phyloP scores from a whole-genome alignment of 768 basidiomycete genomes.

The Pholiota molesta region DNA sequence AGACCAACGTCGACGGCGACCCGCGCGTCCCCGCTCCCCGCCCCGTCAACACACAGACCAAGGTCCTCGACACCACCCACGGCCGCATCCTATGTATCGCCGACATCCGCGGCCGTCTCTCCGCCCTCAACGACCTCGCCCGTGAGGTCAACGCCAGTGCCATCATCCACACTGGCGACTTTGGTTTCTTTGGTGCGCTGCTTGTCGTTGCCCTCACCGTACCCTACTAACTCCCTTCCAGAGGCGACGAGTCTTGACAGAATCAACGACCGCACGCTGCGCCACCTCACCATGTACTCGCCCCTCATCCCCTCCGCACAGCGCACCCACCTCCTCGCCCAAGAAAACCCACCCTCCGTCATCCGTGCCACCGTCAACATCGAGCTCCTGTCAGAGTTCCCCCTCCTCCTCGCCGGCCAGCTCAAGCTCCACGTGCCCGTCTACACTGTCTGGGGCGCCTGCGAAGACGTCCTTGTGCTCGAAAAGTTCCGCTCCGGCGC shows the following conservation, averaged over 20 bases:
- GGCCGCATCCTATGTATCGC: conserved; percentile 94
- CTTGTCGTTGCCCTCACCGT: conserved; percentile 9
- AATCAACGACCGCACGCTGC: conserved; percentile 94
- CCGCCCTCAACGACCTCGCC: conserved; percentile 88
- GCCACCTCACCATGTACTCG: conserved; percentile 96
- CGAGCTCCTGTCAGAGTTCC: conserved; percentile 90
- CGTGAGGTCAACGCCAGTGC: conserved; percentile 87
- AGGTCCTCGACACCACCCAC: conserved; percentile 75
- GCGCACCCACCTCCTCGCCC: conserved; percentile 73
- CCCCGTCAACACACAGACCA: conserved; percentile 75
- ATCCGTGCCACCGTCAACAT: conserved; percentile 79
- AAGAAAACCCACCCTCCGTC: conserved; percentile 65
- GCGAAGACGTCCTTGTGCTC: conserved; percentile 91
- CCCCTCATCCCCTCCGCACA: conserved; percentile 87
- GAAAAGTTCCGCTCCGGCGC: conserved; percentile 89
- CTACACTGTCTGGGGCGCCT: conserved; percentile 96
- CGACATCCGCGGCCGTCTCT: conserved; percentile 88
- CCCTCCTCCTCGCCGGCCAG: conserved; percentile 85
- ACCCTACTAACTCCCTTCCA: conserved; percentile 28
- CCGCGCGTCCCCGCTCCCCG: conserved; percentile 53
- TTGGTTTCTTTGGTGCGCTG: conserved; percentile 90
- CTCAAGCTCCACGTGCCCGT: conserved; percentile 92
- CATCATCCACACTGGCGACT: conserved; percentile 97
- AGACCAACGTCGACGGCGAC: conserved; percentile 61
- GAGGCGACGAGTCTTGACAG: conserved; percentile 81